Base-by-base conservation (phyloP, 192 early-diverging fungal genomes). In the Glomus cerebriforme region DNA sequence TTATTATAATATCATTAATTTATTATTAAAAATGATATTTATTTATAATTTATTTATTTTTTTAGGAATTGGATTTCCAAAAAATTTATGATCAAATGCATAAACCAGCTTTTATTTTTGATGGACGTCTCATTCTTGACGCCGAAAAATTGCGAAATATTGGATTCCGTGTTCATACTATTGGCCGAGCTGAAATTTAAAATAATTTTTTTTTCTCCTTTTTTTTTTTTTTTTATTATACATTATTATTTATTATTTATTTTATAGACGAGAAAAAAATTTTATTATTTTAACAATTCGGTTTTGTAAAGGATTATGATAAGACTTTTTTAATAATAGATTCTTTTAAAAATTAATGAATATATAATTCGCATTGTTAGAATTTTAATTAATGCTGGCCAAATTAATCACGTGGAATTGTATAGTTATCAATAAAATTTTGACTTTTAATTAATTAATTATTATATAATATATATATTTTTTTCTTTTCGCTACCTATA, bases 61-160 rank as follows among this genome's bases (percentile, higher is more conserved):
- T n/a, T n/a, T 31, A 81, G 65, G 63, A 79, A 59, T 77, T 90
- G 35, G 93, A 96, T 82, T 96, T 92, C 86, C 35, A 85, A 59
- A 83, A 73, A 74, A 88, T 95, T 45, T 92, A 89, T 74, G 82
- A 84, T 31, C 81, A 83, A 31, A 95, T 95, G 94, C 86, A 92
- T 64, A 94, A 93, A 83, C 95, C 94, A 31, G 94, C 94, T 39
- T 94, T 91, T 79, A 85, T 96, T 64, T 96, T 98, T 87, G 96
- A 98, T 75, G 96, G 96, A 60, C 93, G 96, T 66, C 83, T 95
- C 47, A 89, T 97, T 76, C 82, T 97, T 39, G 91, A 94, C 81
- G 81, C 80, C 64, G 79, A 82, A 63, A 85, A 87, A 73, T 81
- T 98, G 29, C 82, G 86, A 67, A 75, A 88, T 34, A 92, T 97